Conservation (phyloP, 1,284 basidiomycete genomes). For the Somion occarium region DNA sequence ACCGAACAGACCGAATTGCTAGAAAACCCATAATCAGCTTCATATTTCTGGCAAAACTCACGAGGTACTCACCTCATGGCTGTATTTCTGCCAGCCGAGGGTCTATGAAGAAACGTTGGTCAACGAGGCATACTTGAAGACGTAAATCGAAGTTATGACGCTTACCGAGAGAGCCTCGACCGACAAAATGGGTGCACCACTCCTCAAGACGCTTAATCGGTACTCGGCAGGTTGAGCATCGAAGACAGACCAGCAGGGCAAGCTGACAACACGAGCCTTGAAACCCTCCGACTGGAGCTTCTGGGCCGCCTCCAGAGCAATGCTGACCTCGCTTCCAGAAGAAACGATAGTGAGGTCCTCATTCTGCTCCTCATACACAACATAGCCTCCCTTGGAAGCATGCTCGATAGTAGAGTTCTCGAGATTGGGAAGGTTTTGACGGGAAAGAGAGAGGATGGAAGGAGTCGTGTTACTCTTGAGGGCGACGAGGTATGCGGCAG, state of each 20-base stretch:
- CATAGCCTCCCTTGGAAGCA: conserved; percentile 85
- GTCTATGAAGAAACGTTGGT: conserved; percentile 38
- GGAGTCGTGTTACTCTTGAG: conserved; percentile 74
- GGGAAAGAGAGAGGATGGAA: conserved; percentile 83
- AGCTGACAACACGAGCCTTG: conserved; percentile 80
- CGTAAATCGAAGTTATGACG: conserved; percentile 9
- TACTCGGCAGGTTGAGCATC: conserved; percentile 82
- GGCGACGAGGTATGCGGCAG: conserved; percentile 83
- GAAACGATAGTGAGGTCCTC: conserved; percentile 87
- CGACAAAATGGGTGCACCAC: conserved; percentile 86
- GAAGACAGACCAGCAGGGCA: conserved; percentile 91
- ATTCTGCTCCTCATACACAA: conserved; percentile 72
- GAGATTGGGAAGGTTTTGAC: conserved; percentile 92
- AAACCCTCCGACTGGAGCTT: conserved; percentile 73
- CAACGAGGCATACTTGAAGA: conserved; percentile 1
- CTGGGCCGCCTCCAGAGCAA: conserved; percentile 82
- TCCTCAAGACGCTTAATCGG: conserved; percentile 79
- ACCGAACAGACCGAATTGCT: conserved; percentile 73
- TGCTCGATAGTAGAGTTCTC: conserved; percentile 85
- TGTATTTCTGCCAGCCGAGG: conserved; percentile 82
- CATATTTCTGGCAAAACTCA: neutral
- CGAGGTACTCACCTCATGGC: conserved; percentile 59
- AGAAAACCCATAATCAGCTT: conserved; percentile 14
- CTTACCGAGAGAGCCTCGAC: conserved; percentile 78
- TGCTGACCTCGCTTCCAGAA: conserved; percentile 85